A percentile compares a stretch with the other conserved stretches of the same genome.
phyloP scores from a whole-genome alignment of 192 early-diverging fungal genomes.

The Umbelopsis isabellina region DNA sequence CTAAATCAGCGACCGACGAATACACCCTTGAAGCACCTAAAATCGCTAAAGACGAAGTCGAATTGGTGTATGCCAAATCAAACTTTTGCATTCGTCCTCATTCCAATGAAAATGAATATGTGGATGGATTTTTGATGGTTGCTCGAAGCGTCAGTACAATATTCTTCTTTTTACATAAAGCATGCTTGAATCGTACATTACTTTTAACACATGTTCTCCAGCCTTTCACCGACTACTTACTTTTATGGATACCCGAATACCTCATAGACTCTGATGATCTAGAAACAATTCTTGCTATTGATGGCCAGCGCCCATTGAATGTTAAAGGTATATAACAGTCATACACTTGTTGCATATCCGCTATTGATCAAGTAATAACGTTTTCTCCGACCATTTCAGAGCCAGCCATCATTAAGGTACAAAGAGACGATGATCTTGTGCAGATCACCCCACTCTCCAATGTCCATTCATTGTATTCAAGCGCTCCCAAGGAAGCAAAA shows the following conservation, averaged over 20 bases:
- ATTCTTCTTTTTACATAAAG: neutral
- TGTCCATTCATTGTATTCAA: conserved; percentile 26
- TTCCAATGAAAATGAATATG: neutral
- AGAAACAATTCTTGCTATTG: conserved; percentile 15
- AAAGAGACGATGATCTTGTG: conserved; percentile 14
- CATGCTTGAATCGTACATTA: neutral
- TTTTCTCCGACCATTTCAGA: neutral
- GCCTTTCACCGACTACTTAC: conserved; percentile 5
- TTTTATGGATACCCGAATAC: conserved; percentile 39
- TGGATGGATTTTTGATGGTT: conserved; percentile 25
- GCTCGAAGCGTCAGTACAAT: conserved; percentile 22
- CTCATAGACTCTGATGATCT: conserved; percentile 27
- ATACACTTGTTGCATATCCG: neutral
- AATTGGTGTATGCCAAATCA: conserved; percentile 31
- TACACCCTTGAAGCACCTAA: neutral
- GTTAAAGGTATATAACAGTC: neutral
- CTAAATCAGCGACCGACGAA: neutral
- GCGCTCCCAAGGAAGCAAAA: conserved; percentile 11
- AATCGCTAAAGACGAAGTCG: conserved; percentile 15
- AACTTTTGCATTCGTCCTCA: conserved; percentile 25
- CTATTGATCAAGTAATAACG: neutral
- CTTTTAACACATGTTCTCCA: neutral
- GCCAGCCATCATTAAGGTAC: conserved; percentile 15
- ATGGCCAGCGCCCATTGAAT: conserved; percentile 29
- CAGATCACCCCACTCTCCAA: conserved; percentile 11